A percentile compares a stretch with the other conserved stretches of the same genome.
phyloP scores from a whole-genome alignment of 2,329 filamentous ascomycete species.

The Pseudonectria buxi region DNA sequence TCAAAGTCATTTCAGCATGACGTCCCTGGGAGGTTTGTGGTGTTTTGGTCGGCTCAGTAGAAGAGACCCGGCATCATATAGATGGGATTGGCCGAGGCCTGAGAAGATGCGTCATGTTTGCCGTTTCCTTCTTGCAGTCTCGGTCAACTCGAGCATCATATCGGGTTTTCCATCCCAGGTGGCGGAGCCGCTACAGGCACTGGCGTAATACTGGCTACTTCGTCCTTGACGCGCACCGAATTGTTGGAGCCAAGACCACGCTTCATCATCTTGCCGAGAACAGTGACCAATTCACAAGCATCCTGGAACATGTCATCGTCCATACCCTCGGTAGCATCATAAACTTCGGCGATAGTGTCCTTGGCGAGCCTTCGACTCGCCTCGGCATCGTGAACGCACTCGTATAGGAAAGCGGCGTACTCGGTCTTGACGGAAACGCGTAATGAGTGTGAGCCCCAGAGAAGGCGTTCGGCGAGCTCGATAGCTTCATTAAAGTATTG shows the following conservation, averaged over 20 bases:
- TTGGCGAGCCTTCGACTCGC: conserved; percentile 71
- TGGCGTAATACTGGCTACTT: conserved; percentile 22
- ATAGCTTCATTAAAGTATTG: conserved; percentile 75
- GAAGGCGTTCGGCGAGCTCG: conserved; percentile 62
- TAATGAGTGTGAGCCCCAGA: conserved; percentile 85
- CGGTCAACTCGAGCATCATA: conserved; percentile 20
- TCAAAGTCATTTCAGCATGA: too few relatives aligned
- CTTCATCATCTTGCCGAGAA: conserved; percentile 84
- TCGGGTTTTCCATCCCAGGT: conserved; percentile 38
- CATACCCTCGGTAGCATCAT: conserved; percentile 85
- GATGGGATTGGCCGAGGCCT: too few relatives aligned
- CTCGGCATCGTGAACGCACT: conserved; percentile 78
- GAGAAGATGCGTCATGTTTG: not conserved
- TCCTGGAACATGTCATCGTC: conserved; percentile 94
- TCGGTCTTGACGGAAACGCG: conserved; percentile 87
- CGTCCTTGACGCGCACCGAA: conserved; percentile 26
- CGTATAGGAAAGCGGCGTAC: conserved; percentile 87
- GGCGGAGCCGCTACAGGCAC: conserved; percentile 18
- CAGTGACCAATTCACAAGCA: conserved; percentile 78
- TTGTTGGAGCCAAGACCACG: conserved; percentile 48
- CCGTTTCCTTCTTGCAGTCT: too few relatives aligned
- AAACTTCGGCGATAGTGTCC: conserved; percentile 81
- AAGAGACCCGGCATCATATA: too few relatives aligned
- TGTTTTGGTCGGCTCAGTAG: too few relatives aligned
- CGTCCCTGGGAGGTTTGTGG: too few relatives aligned